Conservation (phyloP, 176 grass and related monocot genomes). For the Aechmea fasciata region DNA sequence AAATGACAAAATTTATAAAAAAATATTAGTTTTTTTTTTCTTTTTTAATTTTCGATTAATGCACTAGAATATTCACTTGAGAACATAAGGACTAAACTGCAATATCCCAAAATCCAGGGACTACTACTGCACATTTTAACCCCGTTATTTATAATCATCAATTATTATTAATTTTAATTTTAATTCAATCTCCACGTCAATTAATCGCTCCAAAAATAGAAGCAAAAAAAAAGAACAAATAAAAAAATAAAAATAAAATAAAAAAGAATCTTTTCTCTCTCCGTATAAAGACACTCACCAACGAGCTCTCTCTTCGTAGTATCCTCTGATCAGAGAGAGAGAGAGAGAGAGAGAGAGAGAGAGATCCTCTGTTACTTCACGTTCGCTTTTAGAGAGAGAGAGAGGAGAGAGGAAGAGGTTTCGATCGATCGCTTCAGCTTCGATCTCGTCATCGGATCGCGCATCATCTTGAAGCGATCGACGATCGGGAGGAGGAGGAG, state of each 20-base stretch:
- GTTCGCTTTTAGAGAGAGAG: not conserved
- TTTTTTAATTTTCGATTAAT: no score
- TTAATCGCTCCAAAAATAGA: no score
- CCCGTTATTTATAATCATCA: no score
- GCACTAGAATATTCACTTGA: no score
- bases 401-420: not conserved
- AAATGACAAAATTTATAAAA: no score
- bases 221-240: not conserved
- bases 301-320: not conserved
- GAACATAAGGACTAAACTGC: no score
- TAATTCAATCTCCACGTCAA: no score
- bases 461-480: not conserved
- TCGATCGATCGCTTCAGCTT: not conserved
- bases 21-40: no score
- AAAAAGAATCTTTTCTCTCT: conserved; percentile 1
- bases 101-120: no score
- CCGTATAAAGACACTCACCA: not conserved
- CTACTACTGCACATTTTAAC: no score
- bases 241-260: conserved; percentile 1
- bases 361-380: not conserved
- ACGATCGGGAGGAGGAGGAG: not conserved
- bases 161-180: no score
- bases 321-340: not conserved
- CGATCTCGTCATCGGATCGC: not conserved
- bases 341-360: not conserved